Conservation (phyloP, 805 yeast genomes). For the Cyberlindnera sargentensis region DNA sequence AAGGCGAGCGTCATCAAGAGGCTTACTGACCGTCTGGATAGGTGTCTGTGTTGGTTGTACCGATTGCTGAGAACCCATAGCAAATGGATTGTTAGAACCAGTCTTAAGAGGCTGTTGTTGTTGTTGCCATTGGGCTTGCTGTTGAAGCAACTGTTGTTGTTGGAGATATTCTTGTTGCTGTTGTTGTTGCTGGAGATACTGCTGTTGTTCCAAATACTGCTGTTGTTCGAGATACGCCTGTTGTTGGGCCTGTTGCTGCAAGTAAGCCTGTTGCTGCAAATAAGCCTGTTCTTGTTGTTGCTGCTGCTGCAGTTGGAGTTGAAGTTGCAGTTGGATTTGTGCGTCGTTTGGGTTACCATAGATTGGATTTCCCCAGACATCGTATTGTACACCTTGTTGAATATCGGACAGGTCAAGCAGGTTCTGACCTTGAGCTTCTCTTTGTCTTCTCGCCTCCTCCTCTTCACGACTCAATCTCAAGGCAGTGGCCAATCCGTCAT, state of each 20-base stretch:
- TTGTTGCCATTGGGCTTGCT: constrained; percentile 17
- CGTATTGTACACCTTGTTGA: constrained; percentile 24
- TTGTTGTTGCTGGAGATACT: constrained; percentile 20
- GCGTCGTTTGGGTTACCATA: constrained; percentile 16
- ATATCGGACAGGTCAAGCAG: constrained; percentile 46
- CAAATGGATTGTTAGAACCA: constrained; percentile 78
- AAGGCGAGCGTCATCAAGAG: constrained; percentile 2
- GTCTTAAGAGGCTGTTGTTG: constrained; percentile 50
- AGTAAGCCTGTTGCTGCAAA: constrained; percentile 28
- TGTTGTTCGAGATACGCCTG: constrained; percentile 15
- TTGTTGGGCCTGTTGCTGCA: constrained; percentile 28
- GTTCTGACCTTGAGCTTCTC: constrained; percentile 36
- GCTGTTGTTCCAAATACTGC: constrained; percentile 10
- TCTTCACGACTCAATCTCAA: constrained; percentile 69
- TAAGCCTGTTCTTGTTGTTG: constrained; percentile 27
- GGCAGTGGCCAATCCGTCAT: constrained; percentile 58
- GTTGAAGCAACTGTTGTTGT: constrained; percentile 11
- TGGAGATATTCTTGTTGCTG: constrained; percentile 23
- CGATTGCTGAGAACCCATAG: constrained; percentile 27
- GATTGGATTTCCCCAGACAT: constrained; percentile 25
- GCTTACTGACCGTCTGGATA: constrained; percentile 42
- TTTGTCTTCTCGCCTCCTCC: constrained; percentile 55
- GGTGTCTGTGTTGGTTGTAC: constrained; percentile 4
- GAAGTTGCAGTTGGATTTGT: constrained; percentile 14
- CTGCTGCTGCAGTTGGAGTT: constrained; percentile 27